Base-by-base conservation (phyloP, 345 rosid genomes). In the Salix suchowensis region DNA sequence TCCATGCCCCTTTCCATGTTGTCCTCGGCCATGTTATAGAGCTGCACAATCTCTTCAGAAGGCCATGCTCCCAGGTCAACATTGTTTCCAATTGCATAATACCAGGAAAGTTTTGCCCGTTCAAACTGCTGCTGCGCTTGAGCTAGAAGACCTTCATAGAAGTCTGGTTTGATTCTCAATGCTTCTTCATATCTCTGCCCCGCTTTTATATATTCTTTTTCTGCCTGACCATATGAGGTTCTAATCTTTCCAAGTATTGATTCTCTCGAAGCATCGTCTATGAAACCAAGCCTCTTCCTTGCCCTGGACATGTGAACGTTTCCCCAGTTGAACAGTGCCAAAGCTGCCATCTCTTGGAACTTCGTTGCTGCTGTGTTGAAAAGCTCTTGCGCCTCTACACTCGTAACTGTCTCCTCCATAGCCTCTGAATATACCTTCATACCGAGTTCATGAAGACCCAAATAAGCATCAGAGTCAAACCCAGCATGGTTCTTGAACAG, bases 21-120 rank as follows among this genome's bases (percentile, higher is more conserved):
- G n/a, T 83, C 90, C 84, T 89, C 98, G 5, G 97, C 94, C 44
- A 32, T 82, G 80, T 92, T 85, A 86, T 93, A 93, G 16, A 89
- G 88, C 70, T 87, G 82, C 40, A 88, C 68, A 68, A 88, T 84
- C 73, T 82, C 89, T 67, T 78, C 37, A 18, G 81, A 85, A 79
- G 91, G 84, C 96, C 96, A 90, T 23, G 89, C 79, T 69, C 88
- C 83, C 76, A 91, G 68, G 77, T 93, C 89, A 78, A 79, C 84
- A 39, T 87, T 85, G 81, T 78, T 85, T 74, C 88, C 82, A 78
- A 89, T 78, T 13, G 88, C 91, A 74, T 90, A 90, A 80, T 88
- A 88, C 97, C 98, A 95, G 48, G 91, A 87, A 77, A 93, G 91
- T 74, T 91, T 93, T 76, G 94, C 98, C 87, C 85, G 93, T 90